Base-by-base conservation (phyloP, 495 filamentous ascomycete species). In the Annulohypoxylon moriforme region DNA sequence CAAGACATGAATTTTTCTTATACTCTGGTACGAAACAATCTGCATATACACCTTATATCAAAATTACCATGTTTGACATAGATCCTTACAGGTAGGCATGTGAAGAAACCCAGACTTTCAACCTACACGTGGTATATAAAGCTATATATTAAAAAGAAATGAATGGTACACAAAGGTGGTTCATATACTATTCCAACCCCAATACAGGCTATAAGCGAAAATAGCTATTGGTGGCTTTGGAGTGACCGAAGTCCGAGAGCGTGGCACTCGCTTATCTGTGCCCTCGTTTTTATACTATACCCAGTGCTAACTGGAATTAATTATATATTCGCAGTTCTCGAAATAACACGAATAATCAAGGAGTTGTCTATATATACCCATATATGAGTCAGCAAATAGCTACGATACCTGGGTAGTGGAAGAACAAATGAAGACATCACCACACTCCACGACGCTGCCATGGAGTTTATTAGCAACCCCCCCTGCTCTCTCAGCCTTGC, bases 241-340 rank as follows among this genome's bases (percentile, higher is more conserved):
- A 50, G 24, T n/a, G 42, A 27, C 25, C 4, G 61, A 62, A 24
- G 49, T 40, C 62, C 36, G 29, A 46, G 33, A 60, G 27, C 34
- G 59, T 67, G 58, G 50, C 34, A 63, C 58, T 67, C 63, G 63
- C 63, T 46, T 67, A 68, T 68, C 53, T 68, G 42, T 33, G 13
- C 52, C 27, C 25, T 33, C 22, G 46, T 56, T 44, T 40, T 47
- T 67, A 34, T n/a, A 58, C 25, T 44, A n/a, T 18, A 25, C 29
- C 31, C 34, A 20, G 24, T 16, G 46, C 29, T 22, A 56, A 22
- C 55, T 22, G 47, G 57, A 7, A 24, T 24, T 62, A 25, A 34
- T 27, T 29, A 46, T 49, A 20, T 57, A 29, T 34, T 53, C 14
- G 22, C 6, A 6, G 40, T 25, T 25, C 34, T 20, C 22, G 2